Conservation (phyloP, 495 filamentous ascomycete genomes). For the Elasticomyces elasticus region DNA sequence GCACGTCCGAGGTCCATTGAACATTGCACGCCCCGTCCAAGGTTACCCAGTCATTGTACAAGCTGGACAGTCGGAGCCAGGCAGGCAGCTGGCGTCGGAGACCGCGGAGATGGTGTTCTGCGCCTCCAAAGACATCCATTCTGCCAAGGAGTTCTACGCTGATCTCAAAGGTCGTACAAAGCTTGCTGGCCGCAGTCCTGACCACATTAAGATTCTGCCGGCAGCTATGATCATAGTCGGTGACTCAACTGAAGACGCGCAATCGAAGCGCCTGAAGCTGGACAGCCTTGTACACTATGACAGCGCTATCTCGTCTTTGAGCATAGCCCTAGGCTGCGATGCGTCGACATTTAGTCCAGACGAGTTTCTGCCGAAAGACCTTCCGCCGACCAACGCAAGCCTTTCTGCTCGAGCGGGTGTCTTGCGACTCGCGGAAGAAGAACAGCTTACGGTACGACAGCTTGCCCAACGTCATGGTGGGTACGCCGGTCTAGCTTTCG, state of each 20-base stretch:
- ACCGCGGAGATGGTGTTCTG: conserved; percentile 48
- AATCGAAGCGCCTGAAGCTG: conserved; percentile 39
- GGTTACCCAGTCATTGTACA: conserved; percentile 57
- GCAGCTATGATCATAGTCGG: conserved; percentile 43
- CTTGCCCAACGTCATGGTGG: background rate
- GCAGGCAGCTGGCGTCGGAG: conserved; percentile 53
- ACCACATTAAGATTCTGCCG: conserved; percentile 42
- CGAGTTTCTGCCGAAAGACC: conserved; percentile 33
- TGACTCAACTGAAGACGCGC: conserved; percentile 43
- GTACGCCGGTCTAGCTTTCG: background rate
- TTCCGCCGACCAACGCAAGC: background rate
- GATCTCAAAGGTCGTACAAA: conserved; percentile 42
- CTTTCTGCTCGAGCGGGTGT: background rate
- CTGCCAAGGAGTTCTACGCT: conserved; percentile 42
- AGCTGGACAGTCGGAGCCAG: conserved; percentile 53
- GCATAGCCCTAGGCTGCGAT: conserved; percentile 40
- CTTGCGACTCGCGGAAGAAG: background rate
- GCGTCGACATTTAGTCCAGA: conserved; percentile 41
- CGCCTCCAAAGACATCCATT: conserved; percentile 26
- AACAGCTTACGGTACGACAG: background rate
- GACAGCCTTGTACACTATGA: conserved; percentile 48
- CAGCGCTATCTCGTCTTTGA: conserved; percentile 42
- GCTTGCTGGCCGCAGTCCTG: conserved; percentile 27
- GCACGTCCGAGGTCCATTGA: conserved; percentile 51
- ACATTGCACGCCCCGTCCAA: conserved; percentile 54